Percentiles rank a stretch among this genome's conserved stretches.
Conservation (phyloP, 1,284 basidiomycete species). For the Athelia sp. region DNA sequence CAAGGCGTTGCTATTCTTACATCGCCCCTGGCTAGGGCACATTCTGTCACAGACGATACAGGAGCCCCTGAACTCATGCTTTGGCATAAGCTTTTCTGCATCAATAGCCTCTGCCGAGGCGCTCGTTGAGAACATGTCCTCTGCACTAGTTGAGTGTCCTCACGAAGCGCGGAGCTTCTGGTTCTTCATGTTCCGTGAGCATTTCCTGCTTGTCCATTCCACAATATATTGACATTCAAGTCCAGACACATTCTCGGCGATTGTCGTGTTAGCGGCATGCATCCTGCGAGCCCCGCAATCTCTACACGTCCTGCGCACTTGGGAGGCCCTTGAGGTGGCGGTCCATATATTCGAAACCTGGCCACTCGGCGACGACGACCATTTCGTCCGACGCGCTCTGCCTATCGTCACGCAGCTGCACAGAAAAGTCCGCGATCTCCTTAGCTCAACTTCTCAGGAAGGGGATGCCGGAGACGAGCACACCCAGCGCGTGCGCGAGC, state of each 20-base stretch:
- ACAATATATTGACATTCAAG: background rate
- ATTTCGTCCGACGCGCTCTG: background rate
- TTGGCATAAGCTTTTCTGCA: background rate
- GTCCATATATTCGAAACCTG: background rate
- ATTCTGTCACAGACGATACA: background rate
- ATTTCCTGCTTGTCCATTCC: too few species aligned
- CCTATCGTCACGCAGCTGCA: background rate
- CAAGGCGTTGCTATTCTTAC: background rate
- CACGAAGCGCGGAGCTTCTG: background rate
- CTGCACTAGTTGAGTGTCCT: background rate
- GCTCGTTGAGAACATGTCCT: background rate
- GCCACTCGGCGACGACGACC: background rate
- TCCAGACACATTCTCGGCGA: background rate
- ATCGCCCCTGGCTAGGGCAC: slow-evolving; percentile 1
- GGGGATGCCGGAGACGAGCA: background rate
- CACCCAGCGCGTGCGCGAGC: background rate
- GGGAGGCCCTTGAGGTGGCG: background rate
- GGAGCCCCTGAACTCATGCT: background rate
- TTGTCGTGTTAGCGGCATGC: background rate
- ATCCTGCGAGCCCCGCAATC: background rate
- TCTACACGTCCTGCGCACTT: background rate
- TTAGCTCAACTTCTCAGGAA: background rate
- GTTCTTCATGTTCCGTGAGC: slow-evolving; percentile 1
- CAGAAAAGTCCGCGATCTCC: background rate
- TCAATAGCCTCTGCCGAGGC: background rate